Evolutionary conservation across 495 filamentous ascomycete genomes (phyloP).

Genomic region (Xylaria intraflava): DNA sequence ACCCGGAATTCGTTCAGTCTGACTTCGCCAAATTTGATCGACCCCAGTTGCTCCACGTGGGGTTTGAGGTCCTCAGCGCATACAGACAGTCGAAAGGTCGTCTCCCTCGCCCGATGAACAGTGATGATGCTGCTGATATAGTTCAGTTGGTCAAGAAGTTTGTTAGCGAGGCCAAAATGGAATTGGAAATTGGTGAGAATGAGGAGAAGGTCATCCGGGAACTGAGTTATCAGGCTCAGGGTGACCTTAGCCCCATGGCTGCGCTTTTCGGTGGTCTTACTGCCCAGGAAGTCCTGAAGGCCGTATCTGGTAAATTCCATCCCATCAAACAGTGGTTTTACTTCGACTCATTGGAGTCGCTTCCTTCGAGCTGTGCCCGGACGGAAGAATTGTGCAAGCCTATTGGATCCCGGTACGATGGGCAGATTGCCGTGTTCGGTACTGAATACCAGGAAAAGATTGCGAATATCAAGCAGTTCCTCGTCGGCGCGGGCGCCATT

Average conservation of each 20-base stretch:
- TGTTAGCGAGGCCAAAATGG: slow-evolving; percentile 60
- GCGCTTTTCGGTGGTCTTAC: slow-evolving; percentile 93
- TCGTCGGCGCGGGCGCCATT: slow-evolving; percentile 95
- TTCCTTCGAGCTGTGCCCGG: slow-evolving; percentile 64
- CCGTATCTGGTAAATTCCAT: slow-evolving; percentile 94
- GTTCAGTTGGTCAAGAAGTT: slow-evolving; percentile 64
- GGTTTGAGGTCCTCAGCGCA: slow-evolving; percentile 84
- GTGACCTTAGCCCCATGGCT: slow-evolving; percentile 85
- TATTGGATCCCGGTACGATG: slow-evolving; percentile 78
- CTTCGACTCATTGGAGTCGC: slow-evolving; percentile 93
- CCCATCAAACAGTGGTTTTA: slow-evolving; percentile 92
- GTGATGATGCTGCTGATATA: slow-evolving; percentile 74
- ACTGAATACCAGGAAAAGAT: slow-evolving; percentile 91
- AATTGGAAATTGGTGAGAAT: slow-evolving; percentile 82
- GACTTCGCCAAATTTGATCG: slow-evolving; percentile 98
- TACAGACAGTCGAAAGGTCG: slow-evolving; percentile 67
- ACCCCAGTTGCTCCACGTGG: slow-evolving; percentile 83
- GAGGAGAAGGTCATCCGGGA: slow-evolving; percentile 91
- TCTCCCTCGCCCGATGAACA: slow-evolving; percentile 75
- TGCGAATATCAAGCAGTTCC: slow-evolving; percentile 78
- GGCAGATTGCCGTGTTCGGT: slow-evolving; percentile 95
- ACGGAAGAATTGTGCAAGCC: slow-evolving; percentile 87
- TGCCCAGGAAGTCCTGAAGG: slow-evolving; percentile 94
- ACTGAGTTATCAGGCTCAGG: slow-evolving; percentile 90
- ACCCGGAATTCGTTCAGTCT: slow-evolving; percentile 83